Percentiles rank a stretch among this genome's conserved stretches.
These are phyloP conservation scores for Zygotorulaspora florentina DNA, from an alignment of 805 yeast genomes.

Conservation along the genomic window DNA sequence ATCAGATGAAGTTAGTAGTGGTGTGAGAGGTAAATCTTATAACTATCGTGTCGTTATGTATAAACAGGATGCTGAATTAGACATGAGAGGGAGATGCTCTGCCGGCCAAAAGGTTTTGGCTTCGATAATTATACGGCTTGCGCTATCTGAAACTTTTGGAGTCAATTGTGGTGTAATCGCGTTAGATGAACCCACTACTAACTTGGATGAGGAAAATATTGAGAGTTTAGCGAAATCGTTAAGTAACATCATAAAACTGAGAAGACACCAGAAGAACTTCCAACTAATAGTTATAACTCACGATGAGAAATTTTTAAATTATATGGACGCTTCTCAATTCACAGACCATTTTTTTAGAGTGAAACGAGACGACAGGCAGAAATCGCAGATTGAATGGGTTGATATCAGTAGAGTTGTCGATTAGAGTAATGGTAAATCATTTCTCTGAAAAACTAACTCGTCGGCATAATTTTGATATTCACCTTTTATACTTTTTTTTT, in stretches of 20 bases:
- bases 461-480: too few species aligned
- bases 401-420: constrained; percentile 40
- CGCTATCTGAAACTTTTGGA: constrained; percentile 94
- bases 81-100: constrained; percentile 97
- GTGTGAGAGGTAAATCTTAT: constrained; percentile 57
- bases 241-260: constrained; percentile 64
- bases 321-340: constrained; percentile 79
- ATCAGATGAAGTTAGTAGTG: constrained; percentile 57
- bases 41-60: constrained; percentile 94
- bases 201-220: constrained; percentile 83
- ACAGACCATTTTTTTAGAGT: constrained; percentile 85
- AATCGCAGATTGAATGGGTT: constrained; percentile 66
- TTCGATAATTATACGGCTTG: constrained; percentile 82
- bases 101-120: constrained; percentile 98
- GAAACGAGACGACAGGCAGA: constrained; percentile 73
- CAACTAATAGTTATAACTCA: constrained; percentile 95
- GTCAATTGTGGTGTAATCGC: constrained; percentile 93
- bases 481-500: too few species aligned
- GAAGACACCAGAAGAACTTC: constrained; percentile 79
- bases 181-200: constrained; percentile 96
- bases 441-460: background rate
- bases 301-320: constrained; percentile 83
- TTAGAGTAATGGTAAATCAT: constrained; percentile 2
- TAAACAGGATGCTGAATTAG: constrained; percentile 85
- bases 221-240: constrained; percentile 82